Percentiles rank a stretch among this genome's conserved stretches.
These are phyloP conservation scores for Sporobolomyces roseus DNA, from an alignment of 768 basidiomycete species.

Conservation along the genomic window DNA sequence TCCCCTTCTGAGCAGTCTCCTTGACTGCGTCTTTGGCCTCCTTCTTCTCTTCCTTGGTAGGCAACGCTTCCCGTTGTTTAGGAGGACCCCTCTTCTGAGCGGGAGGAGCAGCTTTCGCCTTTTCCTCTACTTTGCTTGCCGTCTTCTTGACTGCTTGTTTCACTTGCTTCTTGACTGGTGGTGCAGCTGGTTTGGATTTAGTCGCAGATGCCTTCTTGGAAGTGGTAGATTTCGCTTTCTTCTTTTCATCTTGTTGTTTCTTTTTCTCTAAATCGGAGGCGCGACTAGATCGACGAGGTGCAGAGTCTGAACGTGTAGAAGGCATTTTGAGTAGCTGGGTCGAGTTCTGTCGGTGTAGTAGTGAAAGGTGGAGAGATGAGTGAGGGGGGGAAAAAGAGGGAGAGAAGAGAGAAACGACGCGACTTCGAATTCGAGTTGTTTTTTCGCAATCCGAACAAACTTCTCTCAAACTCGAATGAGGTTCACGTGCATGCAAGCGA, in stretches of 20 bases:
- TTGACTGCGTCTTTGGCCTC: constrained; percentile 14
- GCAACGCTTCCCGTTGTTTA: background rate
- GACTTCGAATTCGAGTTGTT: background rate
- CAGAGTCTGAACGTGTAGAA: constrained; percentile 3
- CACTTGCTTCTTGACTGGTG: no score
- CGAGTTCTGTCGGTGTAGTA: no score
- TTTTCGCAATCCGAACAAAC: no score
- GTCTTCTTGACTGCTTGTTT: constrained; percentile 30
- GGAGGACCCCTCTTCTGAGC: constrained; percentile 7
- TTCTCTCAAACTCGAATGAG: no score
- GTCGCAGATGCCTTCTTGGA: constrained; percentile 32
- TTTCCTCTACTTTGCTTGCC: background rate
- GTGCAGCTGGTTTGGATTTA: constrained; percentile 31
- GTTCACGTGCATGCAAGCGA: background rate
- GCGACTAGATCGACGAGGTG: constrained; percentile 15
- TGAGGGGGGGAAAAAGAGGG: background rate
- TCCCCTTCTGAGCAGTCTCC: background rate
- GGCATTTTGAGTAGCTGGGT: constrained; percentile 6
- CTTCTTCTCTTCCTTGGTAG: constrained; percentile 8
- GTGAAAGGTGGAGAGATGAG: background rate
- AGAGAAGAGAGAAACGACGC: background rate
- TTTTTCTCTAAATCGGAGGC: background rate
- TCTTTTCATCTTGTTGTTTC: constrained; percentile 7
- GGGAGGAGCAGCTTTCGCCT: background rate
- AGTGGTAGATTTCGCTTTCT: constrained; percentile 13